Evolutionary conservation across 352 stramenopile species (phyloP).

Genomic region (Blastocystis sp.): DNA sequence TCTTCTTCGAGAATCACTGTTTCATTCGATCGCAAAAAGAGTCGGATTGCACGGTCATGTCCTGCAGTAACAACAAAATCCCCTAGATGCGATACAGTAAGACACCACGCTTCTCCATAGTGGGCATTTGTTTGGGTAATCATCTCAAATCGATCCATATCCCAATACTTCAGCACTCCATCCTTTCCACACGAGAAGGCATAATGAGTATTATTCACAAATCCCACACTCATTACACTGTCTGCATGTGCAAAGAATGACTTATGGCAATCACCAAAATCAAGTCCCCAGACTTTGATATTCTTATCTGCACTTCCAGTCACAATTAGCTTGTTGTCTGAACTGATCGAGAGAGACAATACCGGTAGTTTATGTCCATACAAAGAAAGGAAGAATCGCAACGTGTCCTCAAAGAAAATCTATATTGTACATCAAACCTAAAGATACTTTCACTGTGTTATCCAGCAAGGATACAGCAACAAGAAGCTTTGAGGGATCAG

Average conservation of each 20-base stretch:
- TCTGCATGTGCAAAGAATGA: conserved; percentile 96
- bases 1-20: conserved; percentile 96
- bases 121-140: conserved; percentile 77
- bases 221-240: conserved; percentile 89
- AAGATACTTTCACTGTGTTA: conserved; percentile 88
- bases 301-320: conserved; percentile 96
- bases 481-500: conserved; percentile 71
- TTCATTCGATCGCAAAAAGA: conserved; percentile 91
- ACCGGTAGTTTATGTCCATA: conserved; percentile 98
- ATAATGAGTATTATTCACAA: conserved; percentile 90
- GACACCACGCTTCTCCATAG: conserved; percentile 75
- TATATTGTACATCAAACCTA: background rate
- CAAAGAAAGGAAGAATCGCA: conserved; percentile 97
- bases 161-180: conserved; percentile 91
- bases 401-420: conserved; percentile 92
- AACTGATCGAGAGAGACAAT: conserved; percentile 91
- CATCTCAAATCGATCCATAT: conserved; percentile 93
- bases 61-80: conserved; percentile 87
- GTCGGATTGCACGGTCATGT: conserved; percentile 89
- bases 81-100: conserved; percentile 81
- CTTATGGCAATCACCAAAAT: conserved; percentile 98
- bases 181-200: conserved; percentile 97
- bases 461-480: conserved; percentile 84
- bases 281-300: conserved; percentile 97
- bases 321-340: conserved; percentile 91